Evolutionary conservation across 192 early-diverging fungal species (phyloP).

Genomic region (Backusella macrospora): DNA sequence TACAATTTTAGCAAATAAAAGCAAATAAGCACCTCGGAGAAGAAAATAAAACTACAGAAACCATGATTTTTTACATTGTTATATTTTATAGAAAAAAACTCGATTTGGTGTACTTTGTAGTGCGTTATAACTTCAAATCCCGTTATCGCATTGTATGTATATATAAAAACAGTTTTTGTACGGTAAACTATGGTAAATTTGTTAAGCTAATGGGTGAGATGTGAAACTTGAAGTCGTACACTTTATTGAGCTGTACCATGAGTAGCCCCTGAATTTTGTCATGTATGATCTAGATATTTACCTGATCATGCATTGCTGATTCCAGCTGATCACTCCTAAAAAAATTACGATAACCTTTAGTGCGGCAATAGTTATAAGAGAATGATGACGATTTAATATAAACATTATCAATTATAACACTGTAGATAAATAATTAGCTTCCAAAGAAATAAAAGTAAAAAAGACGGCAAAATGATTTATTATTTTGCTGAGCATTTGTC

Average conservation of each 20-base stretch:
- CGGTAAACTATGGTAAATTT: not conserved
- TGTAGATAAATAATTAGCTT: slow-evolving; percentile 8
- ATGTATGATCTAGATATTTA: not conserved
- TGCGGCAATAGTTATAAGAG: not conserved
- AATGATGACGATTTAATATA: slow-evolving; percentile 3
- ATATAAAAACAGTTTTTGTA: not conserved
- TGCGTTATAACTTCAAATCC: not conserved
- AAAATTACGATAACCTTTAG: not conserved
- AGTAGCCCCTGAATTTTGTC: slow-evolving; percentile 1
- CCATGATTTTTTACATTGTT: too few relatives aligned
- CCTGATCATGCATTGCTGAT: not conserved
- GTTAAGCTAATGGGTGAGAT: not conserved
- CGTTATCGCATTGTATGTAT: not conserved
- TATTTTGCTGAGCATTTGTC: not conserved
- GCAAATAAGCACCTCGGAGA: too few relatives aligned
- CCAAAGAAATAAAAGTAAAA: not conserved
- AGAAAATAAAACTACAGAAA: too few relatives aligned
- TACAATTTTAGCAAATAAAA: too few relatives aligned
- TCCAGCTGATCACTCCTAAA: not conserved
- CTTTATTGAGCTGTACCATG: not conserved
- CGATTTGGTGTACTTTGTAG: not conserved
- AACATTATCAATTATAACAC: not conserved
- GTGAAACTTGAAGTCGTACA: not conserved
- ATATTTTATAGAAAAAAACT: too few relatives aligned
- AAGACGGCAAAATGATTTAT: not conserved